Evolutionary conservation across 1,139 yeast species (phyloP).

Genomic region (Candida sanyaensis): DNA sequence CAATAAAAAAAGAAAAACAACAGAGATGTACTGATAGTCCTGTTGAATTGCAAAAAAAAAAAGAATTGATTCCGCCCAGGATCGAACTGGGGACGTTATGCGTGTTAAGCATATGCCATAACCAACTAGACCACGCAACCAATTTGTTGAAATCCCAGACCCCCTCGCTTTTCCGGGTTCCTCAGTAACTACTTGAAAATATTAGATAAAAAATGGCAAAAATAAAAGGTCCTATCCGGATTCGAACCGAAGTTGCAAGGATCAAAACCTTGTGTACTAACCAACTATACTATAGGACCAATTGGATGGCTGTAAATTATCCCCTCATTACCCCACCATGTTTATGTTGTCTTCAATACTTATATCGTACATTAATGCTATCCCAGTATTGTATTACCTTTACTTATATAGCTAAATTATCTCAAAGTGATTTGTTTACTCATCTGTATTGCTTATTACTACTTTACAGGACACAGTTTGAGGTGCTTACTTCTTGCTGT

Average conservation of each 20-base stretch:
- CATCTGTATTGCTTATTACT: no score
- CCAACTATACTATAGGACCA: conserved; percentile 1
- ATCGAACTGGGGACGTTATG: conserved; percentile 99
- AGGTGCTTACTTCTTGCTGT: no score
- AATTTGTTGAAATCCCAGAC: background rate
- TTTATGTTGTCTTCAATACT: no score
- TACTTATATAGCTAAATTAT: no score
- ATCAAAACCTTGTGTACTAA: background rate
- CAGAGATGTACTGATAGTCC: no score
- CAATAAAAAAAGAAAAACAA: no score
- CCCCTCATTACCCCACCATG: background rate
- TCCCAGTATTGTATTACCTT: no score
- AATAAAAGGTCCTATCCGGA: background rate
- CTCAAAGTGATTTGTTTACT: no score
- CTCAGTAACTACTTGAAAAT: no score
- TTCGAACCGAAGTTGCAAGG: background rate
- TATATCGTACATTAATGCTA: no score
- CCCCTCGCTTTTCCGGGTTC: background rate
- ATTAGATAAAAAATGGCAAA: background rate
- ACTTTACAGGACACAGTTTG: no score
- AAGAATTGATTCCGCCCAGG: conserved; percentile 92
- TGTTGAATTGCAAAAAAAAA: conserved; percentile 10
- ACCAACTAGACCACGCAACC: conserved; percentile 94
- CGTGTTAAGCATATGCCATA: conserved; percentile 99
- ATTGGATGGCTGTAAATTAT: background rate